phyloP scores from a whole-genome alignment of 1,139 yeast genomes.

The Geotrichum australiense region DNA sequence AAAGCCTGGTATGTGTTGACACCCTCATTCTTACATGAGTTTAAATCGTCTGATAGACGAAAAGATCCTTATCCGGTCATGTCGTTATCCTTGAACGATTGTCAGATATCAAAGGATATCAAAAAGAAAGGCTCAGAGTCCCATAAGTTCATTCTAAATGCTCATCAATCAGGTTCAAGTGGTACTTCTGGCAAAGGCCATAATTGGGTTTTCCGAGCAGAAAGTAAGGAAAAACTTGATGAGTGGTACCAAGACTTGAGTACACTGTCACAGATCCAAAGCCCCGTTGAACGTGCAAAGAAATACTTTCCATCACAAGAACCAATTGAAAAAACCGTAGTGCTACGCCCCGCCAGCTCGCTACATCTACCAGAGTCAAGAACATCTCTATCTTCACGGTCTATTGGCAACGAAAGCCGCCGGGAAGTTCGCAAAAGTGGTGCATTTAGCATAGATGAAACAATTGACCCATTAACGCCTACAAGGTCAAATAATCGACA shows the following conservation, averaged over 20 bases:
- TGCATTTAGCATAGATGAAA: slow-evolving; percentile 7
- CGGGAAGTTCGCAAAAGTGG: slow-evolving; percentile 1
- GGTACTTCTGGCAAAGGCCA: slow-evolving; percentile 70
- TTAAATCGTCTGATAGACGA: slow-evolving; percentile 74
- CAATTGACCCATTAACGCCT: slow-evolving; percentile 12
- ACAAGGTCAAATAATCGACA: slow-evolving; percentile 10
- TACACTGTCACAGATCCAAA: slow-evolving; percentile 51
- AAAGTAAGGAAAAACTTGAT: slow-evolving; percentile 68
- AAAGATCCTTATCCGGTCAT: slow-evolving; percentile 81
- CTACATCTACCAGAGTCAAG: slow-evolving; percentile 20
- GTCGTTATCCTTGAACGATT: slow-evolving; percentile 76
- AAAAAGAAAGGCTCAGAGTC: slow-evolving; percentile 53
- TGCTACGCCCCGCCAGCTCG: not conserved
- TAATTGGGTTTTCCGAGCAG: slow-evolving; percentile 89
- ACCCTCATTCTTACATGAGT: slow-evolving; percentile 82
- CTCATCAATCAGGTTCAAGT: slow-evolving; percentile 48
- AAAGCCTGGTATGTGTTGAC: slow-evolving; percentile 90
- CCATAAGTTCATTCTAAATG: slow-evolving; percentile 73
- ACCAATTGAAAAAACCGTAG: slow-evolving; percentile 12
- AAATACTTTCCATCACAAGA: slow-evolving; percentile 20
- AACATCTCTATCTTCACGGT: slow-evolving; percentile 21
- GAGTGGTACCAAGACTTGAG: slow-evolving; percentile 79
- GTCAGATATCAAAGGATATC: slow-evolving; percentile 76
- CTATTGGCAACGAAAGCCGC: not conserved
- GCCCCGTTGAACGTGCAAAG: slow-evolving; percentile 28